Base-by-base conservation (phyloP, 257 asterid species). In the Verbascum thapsus region DNA sequence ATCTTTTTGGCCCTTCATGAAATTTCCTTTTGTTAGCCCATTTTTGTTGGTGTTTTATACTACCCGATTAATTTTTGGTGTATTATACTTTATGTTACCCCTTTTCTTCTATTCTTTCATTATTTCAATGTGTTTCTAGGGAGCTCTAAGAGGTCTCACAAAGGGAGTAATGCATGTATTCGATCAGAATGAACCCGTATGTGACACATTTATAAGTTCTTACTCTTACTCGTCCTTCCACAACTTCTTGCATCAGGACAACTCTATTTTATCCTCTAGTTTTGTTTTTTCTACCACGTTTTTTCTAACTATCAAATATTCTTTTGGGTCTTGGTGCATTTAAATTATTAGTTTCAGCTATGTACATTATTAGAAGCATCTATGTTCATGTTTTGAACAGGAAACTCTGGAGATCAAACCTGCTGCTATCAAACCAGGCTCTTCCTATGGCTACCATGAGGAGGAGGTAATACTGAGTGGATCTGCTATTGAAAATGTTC, bases 361-460 rank as follows among this genome's bases (percentile, higher is more conserved):
- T 5, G 19, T 68, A 6, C 51, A 44, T 19, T 50, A 19, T 67
- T 44, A 42, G n/a, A 56, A 68, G 22, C 70, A 15, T 20, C 23
- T 47, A 34, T 47, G 8, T 16, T 50, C 53, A 63, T 61, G 40
- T 61, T 38, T 59, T 37, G 37, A 4, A 68, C 59, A 79, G 83
- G 83, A 50, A 35, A 69, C 70, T 41, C 77, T 67, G 20, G 85
- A 82, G 49, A 59, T 57, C 76, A 79, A 72, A 74, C 74, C 80
- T 61, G 54, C 66, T 52, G 56, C 67, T 19, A 12, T 59, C 43
- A 72, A 67, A 49, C 70, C 68, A 12, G 76, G 74, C 61, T 65
- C 55, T 61, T 68, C 69, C 3, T 71, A 62, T 67, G 63, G 38
- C 20, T 66, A 65, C 78, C 76, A 58, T 26, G 68, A 77, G 16